phyloP scores from a whole-genome alignment of 2,329 filamentous ascomycete species.

The Curvularia sp. region DNA sequence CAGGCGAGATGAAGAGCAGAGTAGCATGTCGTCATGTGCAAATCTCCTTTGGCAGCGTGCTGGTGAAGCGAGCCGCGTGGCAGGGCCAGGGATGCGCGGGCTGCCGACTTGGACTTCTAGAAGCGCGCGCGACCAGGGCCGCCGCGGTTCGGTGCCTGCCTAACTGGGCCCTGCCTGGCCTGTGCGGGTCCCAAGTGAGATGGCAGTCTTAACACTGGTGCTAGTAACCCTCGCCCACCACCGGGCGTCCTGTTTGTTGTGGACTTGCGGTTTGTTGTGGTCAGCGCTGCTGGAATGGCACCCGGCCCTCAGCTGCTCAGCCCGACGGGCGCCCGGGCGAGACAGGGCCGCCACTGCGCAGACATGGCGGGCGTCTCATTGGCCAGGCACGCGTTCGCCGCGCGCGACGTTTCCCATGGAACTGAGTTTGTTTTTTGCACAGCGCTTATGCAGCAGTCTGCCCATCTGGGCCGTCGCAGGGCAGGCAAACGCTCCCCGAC shows the following conservation, averaged over 20 bases:
- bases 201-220: too few species aligned
- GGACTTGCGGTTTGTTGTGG: too few species aligned
- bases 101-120: conserved; percentile 4
- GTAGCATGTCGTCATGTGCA: conserved; percentile 29
- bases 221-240: too few species aligned
- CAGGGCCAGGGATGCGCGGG: conserved; percentile 14
- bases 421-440: neutral
- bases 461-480: conserved; percentile 21
- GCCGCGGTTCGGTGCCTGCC: conserved; percentile 13
- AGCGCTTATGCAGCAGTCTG: conserved; percentile 24
- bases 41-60: conserved; percentile 22
- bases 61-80: conserved; percentile 15
- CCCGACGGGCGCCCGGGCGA: neutral
- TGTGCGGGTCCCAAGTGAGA: neutral
- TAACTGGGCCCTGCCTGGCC: conserved; percentile 3
- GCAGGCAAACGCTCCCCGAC: conserved; percentile 18
- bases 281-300: too few species aligned
- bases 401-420: conserved; percentile 6
- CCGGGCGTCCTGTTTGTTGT: too few species aligned
- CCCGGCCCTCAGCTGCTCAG: neutral
- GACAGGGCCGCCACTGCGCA: too few species aligned
- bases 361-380: conserved; percentile 6
- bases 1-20: conserved; percentile 22
- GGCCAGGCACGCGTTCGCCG: conserved; percentile 19
- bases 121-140: conserved; percentile 11